A percentile compares a stretch with the other conserved stretches of the same genome.
Evolutionary conservation across 305 asterid species (phyloP).

Genomic region (Fraxinus paxiana): DNA sequence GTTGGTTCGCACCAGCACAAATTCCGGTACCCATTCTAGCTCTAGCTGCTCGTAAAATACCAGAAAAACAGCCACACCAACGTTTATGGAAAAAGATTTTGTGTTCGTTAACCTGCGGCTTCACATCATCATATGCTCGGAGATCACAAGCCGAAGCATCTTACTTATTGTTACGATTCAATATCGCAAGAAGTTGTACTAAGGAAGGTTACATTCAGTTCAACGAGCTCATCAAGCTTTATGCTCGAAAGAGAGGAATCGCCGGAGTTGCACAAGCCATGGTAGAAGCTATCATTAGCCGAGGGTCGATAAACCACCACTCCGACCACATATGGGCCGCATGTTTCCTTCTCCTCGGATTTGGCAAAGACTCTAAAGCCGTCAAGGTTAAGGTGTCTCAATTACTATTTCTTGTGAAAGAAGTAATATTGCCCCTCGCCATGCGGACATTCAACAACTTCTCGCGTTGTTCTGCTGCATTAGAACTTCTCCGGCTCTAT

Average conservation of each 20-base stretch:
- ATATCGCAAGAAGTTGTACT: conserved; percentile 52
- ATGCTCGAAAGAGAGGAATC: conserved; percentile 64
- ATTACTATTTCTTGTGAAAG: conserved; percentile 59
- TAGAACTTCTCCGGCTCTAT: conserved; percentile 73
- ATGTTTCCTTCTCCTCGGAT: conserved; percentile 71
- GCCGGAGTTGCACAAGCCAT: conserved; percentile 65
- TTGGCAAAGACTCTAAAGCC: conserved; percentile 62
- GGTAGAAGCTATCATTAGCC: conserved; percentile 55
- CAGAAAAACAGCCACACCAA: conserved; percentile 56
- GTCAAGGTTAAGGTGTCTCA: conserved; percentile 73
- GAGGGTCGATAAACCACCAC: conserved; percentile 40
- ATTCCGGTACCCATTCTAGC: conserved; percentile 58
- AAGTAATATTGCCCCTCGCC: conserved; percentile 72
- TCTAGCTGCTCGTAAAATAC: conserved; percentile 67
- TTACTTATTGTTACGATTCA: conserved; percentile 60
- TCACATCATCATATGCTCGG: conserved; percentile 55
- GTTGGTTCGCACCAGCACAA: conserved; percentile 87
- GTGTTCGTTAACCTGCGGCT: conserved; percentile 62
- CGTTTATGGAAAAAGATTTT: conserved; percentile 55
- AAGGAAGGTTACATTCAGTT: conserved; percentile 64
- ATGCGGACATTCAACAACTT: conserved; percentile 62
- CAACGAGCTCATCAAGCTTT: conserved; percentile 58
- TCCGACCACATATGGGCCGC: conserved; percentile 90
- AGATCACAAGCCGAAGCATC: conserved; percentile 82
- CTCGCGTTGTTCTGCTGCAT: conserved; percentile 71